phyloP scores from a whole-genome alignment of 352 stramenopile genomes.

The Saprolegnia diclina region DNA sequence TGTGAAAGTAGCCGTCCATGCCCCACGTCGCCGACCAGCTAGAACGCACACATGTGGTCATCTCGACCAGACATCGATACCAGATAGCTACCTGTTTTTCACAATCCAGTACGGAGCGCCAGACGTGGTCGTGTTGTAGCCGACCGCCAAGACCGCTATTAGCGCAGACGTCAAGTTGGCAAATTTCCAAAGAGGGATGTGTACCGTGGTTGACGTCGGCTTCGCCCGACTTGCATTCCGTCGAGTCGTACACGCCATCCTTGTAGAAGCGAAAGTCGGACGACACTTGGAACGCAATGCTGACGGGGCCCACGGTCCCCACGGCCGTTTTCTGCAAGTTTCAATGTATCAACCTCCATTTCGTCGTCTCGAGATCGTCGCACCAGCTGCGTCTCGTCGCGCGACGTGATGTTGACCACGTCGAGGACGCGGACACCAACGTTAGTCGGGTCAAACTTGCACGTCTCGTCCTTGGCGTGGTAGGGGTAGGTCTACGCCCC shows the following conservation, averaged over 20 bases:
- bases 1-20: slow-evolving; percentile 94
- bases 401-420: slow-evolving; percentile 81
- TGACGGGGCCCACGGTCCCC: slow-evolving; percentile 60
- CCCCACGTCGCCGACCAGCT: slow-evolving; percentile 89
- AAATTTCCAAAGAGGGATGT: not conserved
- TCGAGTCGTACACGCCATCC: slow-evolving; percentile 81
- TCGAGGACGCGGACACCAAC: slow-evolving; percentile 62
- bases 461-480: slow-evolving; percentile 66
- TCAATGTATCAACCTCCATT: slow-evolving; percentile 31
- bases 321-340: slow-evolving; percentile 38
- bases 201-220: slow-evolving; percentile 81
- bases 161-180: not conserved
- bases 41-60: not conserved
- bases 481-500: slow-evolving; percentile 55
- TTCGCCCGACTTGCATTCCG: slow-evolving; percentile 70
- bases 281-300: slow-evolving; percentile 82
- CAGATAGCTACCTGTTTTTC: slow-evolving; percentile 92
- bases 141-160: slow-evolving; percentile 90
- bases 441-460: slow-evolving; percentile 72
- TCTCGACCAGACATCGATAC: slow-evolving; percentile 29
- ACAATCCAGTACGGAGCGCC: slow-evolving; percentile 93
- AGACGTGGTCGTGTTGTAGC: slow-evolving; percentile 90
- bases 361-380: slow-evolving; percentile 33
- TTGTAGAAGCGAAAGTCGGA: slow-evolving; percentile 88
- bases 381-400: slow-evolving; percentile 66